Conservation (phyloP, 2,329 filamentous ascomycete species). For the Fonsecaea nubica region DNA sequence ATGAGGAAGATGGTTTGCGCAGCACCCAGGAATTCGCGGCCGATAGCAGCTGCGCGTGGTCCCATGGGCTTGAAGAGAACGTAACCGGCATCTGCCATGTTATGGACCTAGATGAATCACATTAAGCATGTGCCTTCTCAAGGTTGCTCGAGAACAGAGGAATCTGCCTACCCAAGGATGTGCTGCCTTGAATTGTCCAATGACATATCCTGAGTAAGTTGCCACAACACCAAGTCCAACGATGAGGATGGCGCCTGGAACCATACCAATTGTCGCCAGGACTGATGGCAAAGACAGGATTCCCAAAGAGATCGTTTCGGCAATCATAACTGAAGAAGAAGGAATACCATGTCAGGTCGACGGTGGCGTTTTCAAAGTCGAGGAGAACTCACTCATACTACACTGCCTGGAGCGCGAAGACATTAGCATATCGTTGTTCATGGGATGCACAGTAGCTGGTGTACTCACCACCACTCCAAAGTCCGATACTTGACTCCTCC, state of each 20-base stretch:
- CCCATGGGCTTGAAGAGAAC: slow-evolving; percentile 61
- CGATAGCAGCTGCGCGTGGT: slow-evolving; percentile 48
- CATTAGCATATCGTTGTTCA: neutral
- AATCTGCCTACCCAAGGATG: slow-evolving; percentile 44
- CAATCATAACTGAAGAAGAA: slow-evolving; percentile 57
- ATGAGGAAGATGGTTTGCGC: slow-evolving; percentile 69
- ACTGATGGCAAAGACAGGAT: slow-evolving; percentile 63
- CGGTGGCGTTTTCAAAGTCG: neutral
- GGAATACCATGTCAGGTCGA: neutral
- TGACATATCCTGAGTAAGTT: slow-evolving; percentile 67
- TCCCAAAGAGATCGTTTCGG: slow-evolving; percentile 65
- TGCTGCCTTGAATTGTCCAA: slow-evolving; percentile 64
- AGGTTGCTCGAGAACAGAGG: neutral
- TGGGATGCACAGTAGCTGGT: neutral
- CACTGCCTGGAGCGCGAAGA: slow-evolving; percentile 25
- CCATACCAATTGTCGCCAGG: slow-evolving; percentile 59
- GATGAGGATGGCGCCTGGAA: slow-evolving; percentile 62
- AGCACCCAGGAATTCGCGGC: slow-evolving; percentile 67
- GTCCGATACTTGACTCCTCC: slow-evolving; percentile 36
- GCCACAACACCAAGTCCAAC: slow-evolving; percentile 61
- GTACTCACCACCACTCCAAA: slow-evolving; percentile 35
- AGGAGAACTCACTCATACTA: slow-evolving; percentile 26
- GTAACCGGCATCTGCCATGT: slow-evolving; percentile 71
- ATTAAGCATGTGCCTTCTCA: slow-evolving; percentile 7
- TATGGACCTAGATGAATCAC: slow-evolving; percentile 59